Conservation (phyloP, 2,329 filamentous ascomycete genomes). For the Stagonosporopsis rhizophila region DNA sequence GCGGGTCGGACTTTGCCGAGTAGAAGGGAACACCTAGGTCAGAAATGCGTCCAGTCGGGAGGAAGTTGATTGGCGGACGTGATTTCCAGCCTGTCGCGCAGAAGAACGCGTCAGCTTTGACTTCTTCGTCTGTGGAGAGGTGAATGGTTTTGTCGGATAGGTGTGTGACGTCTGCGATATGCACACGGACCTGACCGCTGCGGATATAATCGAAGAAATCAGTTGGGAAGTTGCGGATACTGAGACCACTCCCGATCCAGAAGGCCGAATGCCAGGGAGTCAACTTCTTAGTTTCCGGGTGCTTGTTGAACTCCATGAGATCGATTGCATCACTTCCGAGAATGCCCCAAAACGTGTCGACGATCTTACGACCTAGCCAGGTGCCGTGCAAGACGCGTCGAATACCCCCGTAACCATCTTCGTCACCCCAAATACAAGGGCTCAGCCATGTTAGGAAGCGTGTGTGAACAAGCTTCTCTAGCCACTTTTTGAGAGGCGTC, state of each 20-base stretch:
- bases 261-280: slow-evolving; percentile 53
- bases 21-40: slow-evolving; percentile 57
- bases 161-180: slow-evolving; percentile 61
- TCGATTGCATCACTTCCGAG: slow-evolving; percentile 62
- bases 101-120: slow-evolving; percentile 61
- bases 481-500: slow-evolving; percentile 70
- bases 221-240: slow-evolving; percentile 67
- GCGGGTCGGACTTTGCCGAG: slow-evolving; percentile 20
- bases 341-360: slow-evolving; percentile 63
- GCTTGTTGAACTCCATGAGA: slow-evolving; percentile 55
- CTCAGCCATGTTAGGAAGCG: slow-evolving; percentile 76
- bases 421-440: slow-evolving; percentile 73
- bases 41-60: slow-evolving; percentile 3
- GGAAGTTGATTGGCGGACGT: slow-evolving; percentile 15
- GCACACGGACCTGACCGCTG: slow-evolving; percentile 61
- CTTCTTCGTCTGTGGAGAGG: slow-evolving; percentile 54
- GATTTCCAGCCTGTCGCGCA: slow-evolving; percentile 64
- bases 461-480: slow-evolving; percentile 72
- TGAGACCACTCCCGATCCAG: slow-evolving; percentile 64
- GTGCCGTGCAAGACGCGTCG: slow-evolving; percentile 66
- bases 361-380: slow-evolving; percentile 62
- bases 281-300: slow-evolving; percentile 52
- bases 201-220: slow-evolving; percentile 65
- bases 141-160: slow-evolving; percentile 59
- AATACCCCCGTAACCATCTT: slow-evolving; percentile 65